These are phyloP conservation scores for Glaciozyma antarctica DNA, from an alignment of 768 basidiomycete genomes.

Conservation along the genomic window DNA sequence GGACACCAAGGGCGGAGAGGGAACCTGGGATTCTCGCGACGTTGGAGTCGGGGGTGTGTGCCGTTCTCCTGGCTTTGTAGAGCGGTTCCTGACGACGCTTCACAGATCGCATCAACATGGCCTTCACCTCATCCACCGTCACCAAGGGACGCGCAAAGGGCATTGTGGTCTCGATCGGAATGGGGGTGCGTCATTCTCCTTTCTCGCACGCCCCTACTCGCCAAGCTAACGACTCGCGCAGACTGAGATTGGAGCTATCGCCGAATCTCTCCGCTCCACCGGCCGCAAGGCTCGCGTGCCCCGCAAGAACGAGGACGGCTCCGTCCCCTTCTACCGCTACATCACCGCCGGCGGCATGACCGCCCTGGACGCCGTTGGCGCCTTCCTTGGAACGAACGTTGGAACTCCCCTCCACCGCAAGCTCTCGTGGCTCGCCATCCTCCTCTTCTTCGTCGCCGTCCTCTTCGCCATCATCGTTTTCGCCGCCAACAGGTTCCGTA, in stretches of 20 bases:
- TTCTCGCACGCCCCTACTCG: background rate
- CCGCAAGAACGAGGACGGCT: conserved; percentile 38
- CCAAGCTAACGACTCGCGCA: conserved; percentile 32
- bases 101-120: conserved; percentile 34
- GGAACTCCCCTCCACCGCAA: conserved; percentile 34
- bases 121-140: conserved; percentile 43
- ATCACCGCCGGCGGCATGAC: conserved; percentile 25
- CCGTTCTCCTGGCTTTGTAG: background rate
- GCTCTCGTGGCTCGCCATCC: conserved; percentile 33
- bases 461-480: conserved; percentile 33
- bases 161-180: conserved; percentile 42
- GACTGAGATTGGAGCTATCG: conserved; percentile 40
- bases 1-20: conserved; percentile 20
- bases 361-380: conserved; percentile 32
- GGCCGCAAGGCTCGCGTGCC: conserved; percentile 36
- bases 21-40: conserved; percentile 24
- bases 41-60: conserved; percentile 27
- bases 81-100: background rate
- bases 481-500: conserved; percentile 29
- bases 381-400: conserved; percentile 41
- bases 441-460: conserved; percentile 30
- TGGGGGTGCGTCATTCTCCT: conserved; percentile 31
- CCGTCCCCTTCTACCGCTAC: conserved; percentile 29
- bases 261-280: conserved; percentile 41
- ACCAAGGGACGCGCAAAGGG: conserved; percentile 44